Base-by-base conservation (phyloP, 2,329 filamentous ascomycete species). In the Aaosphaeria arxii region DNA sequence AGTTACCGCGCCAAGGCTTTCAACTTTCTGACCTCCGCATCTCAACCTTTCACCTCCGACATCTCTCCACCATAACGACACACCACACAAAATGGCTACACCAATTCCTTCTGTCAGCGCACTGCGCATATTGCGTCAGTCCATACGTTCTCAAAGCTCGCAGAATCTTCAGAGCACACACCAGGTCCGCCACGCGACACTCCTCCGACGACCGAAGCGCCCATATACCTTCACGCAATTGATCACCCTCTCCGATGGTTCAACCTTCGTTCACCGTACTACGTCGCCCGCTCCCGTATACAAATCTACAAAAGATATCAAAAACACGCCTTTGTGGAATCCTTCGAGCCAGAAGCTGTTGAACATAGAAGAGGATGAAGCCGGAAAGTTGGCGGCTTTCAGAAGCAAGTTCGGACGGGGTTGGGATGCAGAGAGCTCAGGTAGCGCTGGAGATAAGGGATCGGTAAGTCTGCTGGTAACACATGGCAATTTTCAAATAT, bases 141-240 rank as follows among this genome's bases (percentile, higher is more conserved):
- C 59, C 5, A 56, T 67, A 39, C 50, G 48, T 11, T 57, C 54
- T 4, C 58, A 56, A 40, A 24, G 48, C 11, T 57, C 54, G 3
- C 45, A 55, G 35, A 30, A 30, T 43, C 41, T 17, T 32, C 41
- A 30, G 28, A 43, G 31, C 30, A 43, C 35, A 3, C 32, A 11
- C 17, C 87, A 91, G 75, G 78, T 84, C 67, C 86, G 91, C 51
- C 84, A 90, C 68, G 94, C 94, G 45, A 91, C 88, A 28, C 87
- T 96, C 54, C 83, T 97, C 66, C 82, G 81, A 53, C 89, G 94
- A 11, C 91, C 91, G n/a, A 88, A 91, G 65, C 84, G 91, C 5
- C 92, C 94, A 39, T 97, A 96, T 79, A 89, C 87, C 58, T 97
- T 96, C 79, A 96, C 92, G n/a, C 94, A 99, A 74, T 82, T 99